Conservation (phyloP, 83 land plant species). For the Diphasiastrum complanatum region DNA sequence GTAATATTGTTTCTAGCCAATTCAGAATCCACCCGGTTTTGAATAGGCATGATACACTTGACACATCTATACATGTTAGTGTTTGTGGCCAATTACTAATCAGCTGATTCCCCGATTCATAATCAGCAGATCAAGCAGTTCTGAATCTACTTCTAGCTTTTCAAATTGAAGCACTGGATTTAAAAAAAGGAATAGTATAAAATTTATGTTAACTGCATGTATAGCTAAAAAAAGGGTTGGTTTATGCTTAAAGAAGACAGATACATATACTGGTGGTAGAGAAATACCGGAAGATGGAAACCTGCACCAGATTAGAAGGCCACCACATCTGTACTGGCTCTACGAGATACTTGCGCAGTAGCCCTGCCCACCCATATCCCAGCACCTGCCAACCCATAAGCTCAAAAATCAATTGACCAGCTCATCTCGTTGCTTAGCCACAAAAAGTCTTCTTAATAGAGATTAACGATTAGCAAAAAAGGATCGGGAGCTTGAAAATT, state of each 20-base stretch:
- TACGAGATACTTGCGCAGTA: constrained; percentile 8
- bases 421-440: neutral
- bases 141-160: no score
- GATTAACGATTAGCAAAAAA: neutral
- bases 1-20: no score
- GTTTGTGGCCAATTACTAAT: no score
- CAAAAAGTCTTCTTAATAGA: neutral
- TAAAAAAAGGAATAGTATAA: no score
- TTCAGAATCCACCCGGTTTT: no score
- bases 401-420: neutral
- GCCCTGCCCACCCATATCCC: constrained; percentile 23
- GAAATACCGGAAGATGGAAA: constrained; percentile 16
- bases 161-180: no score
- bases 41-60: no score
- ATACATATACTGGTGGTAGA: neutral
- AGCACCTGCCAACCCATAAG: constrained; percentile 9
- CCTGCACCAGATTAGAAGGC: constrained; percentile 18
- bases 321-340: constrained; percentile 26
- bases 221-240: neutral
- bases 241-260: neutral
- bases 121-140: no score
- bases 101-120: no score
- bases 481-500: neutral
- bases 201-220: neutral
- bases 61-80: no score